Conservation (phyloP, 139 green algal genomes). For the Chlorella sp. region DNA sequence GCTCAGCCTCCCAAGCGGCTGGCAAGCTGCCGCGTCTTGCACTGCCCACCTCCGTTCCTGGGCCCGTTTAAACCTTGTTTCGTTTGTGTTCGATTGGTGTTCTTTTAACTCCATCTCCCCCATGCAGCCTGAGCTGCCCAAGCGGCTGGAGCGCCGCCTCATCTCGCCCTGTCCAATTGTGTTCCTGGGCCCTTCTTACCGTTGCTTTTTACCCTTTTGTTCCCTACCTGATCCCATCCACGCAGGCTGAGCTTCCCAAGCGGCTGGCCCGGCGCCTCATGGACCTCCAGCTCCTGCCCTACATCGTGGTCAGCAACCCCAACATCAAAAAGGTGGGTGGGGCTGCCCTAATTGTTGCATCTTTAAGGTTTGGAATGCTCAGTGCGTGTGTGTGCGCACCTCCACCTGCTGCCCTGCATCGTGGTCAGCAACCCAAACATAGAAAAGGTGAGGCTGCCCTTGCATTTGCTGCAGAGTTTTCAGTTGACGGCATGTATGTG, state of each 20-base stretch:
- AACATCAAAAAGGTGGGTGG: slow-evolving; percentile 80
- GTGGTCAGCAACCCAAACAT: slow-evolving; percentile 95
- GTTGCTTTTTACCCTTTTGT: no score
- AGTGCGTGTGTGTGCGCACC: slow-evolving; percentile 53
- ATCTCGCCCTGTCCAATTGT: no score
- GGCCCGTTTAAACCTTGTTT: no score
- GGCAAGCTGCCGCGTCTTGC: no score
- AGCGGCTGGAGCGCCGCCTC: slow-evolving; percentile 81
- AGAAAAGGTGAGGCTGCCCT: slow-evolving; percentile 62
- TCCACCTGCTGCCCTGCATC: slow-evolving; percentile 90
- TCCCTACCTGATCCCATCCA: no score
- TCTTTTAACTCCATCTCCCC: no score
- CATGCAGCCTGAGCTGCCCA: slow-evolving; percentile 75
- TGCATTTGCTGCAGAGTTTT: no score
- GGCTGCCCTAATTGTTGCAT: no score
- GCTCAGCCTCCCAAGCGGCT: no score
- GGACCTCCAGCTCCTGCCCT: slow-evolving; percentile 89
- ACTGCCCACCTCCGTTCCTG: no score
- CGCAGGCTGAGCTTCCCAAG: slow-evolving; percentile 77
- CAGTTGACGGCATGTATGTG: neutral
- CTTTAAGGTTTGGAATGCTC: neutral
- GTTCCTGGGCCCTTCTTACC: no score
- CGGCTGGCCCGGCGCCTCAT: slow-evolving; percentile 85
- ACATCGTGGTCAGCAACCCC: slow-evolving; percentile 93
- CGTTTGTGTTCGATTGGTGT: no score